These are phyloP conservation scores for Plectosphaerella cucumerina DNA, from an alignment of 2,329 filamentous ascomycete species.

Conservation along the genomic window DNA sequence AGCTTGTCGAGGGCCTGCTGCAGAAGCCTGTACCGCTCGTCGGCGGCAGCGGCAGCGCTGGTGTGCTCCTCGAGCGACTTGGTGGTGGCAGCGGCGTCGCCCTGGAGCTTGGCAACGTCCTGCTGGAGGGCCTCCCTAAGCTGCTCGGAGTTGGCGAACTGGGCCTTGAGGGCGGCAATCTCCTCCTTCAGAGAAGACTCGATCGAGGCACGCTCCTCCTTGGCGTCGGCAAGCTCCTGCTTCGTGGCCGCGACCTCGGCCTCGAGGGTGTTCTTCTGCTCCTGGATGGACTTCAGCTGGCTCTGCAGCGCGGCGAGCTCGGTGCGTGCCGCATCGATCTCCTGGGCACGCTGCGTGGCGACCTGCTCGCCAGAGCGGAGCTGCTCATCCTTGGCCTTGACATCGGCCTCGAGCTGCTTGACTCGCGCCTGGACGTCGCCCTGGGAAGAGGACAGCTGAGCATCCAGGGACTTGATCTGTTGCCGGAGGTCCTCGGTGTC, in stretches of 20 bases:
- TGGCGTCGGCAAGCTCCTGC: constrained; percentile 25
- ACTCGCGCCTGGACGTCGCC: constrained; percentile 27
- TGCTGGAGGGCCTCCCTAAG: constrained; percentile 27
- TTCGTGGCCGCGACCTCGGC: constrained; percentile 28
- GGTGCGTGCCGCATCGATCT: constrained; percentile 15
- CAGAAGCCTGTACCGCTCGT: constrained; percentile 12
- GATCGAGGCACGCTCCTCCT: constrained; percentile 28
- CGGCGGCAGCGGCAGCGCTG: constrained; percentile 15
- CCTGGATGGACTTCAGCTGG: constrained; percentile 15
- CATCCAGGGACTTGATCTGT: constrained; percentile 31
- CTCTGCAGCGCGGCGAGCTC: constrained; percentile 27
- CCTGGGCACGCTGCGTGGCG: constrained; percentile 13
- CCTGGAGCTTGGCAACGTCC: constrained; percentile 22
- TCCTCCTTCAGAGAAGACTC: constrained; percentile 25
- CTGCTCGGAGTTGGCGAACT: constrained; percentile 26
- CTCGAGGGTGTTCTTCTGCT: constrained; percentile 22
- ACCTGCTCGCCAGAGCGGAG: constrained; percentile 20
- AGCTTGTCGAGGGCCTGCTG: constrained; percentile 18
- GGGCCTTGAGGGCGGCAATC: constrained; percentile 24
- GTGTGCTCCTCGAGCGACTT: constrained; percentile 21
- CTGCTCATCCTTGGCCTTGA: constrained; percentile 22
- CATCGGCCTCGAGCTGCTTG: constrained; percentile 28
- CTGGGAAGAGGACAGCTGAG: constrained; percentile 21
- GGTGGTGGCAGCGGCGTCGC: constrained; percentile 22
- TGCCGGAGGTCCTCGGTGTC: constrained; percentile 32